Base-by-base conservation (phyloP, 129 eudicot species). In the Chrysanthemum seticuspe region DNA sequence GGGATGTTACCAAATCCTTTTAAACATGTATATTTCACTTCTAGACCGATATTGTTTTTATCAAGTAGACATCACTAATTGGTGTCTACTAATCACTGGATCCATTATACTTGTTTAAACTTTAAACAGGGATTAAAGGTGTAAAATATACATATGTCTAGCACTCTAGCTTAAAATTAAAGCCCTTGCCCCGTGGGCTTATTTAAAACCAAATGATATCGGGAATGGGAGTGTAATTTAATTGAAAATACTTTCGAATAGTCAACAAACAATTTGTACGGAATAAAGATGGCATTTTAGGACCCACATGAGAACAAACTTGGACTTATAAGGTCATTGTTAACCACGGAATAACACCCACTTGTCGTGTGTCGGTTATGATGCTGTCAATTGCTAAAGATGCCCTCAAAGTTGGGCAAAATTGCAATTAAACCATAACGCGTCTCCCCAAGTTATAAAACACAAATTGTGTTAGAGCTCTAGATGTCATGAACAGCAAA, bases 271-370 rank as follows among this genome's bases (percentile, higher is more conserved):
- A 6, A 59, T 11, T 9, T 59, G 64, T 59, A 59, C 64, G 64
- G 64, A 59, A 27, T 36, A 13, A 62, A 31, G 12, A 60, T 19
- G n/a, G 21, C 1, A 13, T 25, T 57, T 14, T 12, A 0, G 4
- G 19, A 62, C 67, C 67, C 48, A 62, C 67, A 62, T 7, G 13
- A 29, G 18, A 62, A 62, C 49, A 2, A 53, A 21, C 34, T 59
- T 59, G 64, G 50, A 69, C 49, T 52, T 61, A 36, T 16, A 55
- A 15, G 31, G 65, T 70, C 64, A 34, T 44, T 19, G 34, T 54
- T 7, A 34, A 31, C 14, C 34, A 13, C 75, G 44, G 65, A 70
- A 16, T 27, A 54, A 59, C 50, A 55, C 7, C 75, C 54, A 70
- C 53, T 54, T 56, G 36, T 19, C 15, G 13, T 4, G 44, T 55